Evolutionary conservation across 2,329 filamentous ascomycete species (phyloP), one percentile per base, ranked within the genome.

Genomic region (Botrytis aclada): DNA sequence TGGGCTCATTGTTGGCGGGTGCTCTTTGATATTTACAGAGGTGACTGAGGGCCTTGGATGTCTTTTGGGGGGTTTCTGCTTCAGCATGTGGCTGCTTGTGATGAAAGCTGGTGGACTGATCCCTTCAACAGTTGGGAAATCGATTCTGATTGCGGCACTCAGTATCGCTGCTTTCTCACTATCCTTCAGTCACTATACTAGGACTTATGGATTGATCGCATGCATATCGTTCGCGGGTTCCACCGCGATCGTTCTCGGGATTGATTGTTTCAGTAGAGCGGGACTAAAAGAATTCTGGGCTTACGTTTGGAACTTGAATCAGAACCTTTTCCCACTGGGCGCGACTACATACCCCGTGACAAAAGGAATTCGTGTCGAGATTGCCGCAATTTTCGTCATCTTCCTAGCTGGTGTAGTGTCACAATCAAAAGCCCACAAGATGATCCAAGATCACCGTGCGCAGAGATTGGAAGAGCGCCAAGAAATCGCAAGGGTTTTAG

Each of bases 211-310:
- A 2, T 83, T 97, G 66, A 95, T 98, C 54, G 84, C 85, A 20
- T 89, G 88, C 65, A 94, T 94, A 20, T 89, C 95, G 0, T 97
- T 98, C 80, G 87, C 89, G 7, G 95, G 95, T 12, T 91, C 94
- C 5, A 97, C 94, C 0, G 89, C 89, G 4, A 86, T 92, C 0
- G 88, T 97, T 22, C 83, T 98, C 3, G 95, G 95, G 3, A 92
- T 98, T 73, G 95, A 98, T 81, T 97, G 94, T 82, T 97, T 95
- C 78, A 95, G 91, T 78, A 86, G 90, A 75, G 94, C 94, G n/a
- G 95, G 95, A 0, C 84, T 97, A 78, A 98, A 97, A 81, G 95
- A 98, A 81, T 98, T 98, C 77, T 98, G 95, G 95, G 87, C 93
- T 9, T 98, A 97, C 81, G 86, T 97, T 54, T 98, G 95, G 95